Evolutionary conservation across 306 rosid genomes (phyloP).

Genomic region (Casuarina glauca): DNA sequence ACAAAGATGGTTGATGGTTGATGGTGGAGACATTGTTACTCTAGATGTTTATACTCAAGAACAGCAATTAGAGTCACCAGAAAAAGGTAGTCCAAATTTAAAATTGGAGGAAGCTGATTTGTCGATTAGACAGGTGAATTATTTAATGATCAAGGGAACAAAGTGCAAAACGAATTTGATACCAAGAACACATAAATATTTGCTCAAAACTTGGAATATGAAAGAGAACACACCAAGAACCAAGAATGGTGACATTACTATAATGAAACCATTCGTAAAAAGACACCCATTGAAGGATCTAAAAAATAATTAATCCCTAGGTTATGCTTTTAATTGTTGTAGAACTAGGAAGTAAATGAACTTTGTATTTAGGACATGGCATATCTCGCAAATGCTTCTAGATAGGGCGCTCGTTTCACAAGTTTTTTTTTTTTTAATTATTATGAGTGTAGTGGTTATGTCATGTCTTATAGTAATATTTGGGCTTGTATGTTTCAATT

Average conservation of each 20-base stretch:
- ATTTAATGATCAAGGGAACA: background rate
- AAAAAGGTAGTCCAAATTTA: background rate
- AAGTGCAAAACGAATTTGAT: background rate
- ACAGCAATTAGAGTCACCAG: background rate
- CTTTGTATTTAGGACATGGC: background rate
- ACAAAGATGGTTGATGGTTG: background rate
- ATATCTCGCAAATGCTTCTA: conserved; percentile 19
- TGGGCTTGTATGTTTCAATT: too few species aligned
- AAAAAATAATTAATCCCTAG: conserved; percentile 5
- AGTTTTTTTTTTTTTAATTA: background rate
- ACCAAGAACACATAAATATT: conserved; percentile 13
- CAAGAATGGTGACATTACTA: conserved; percentile 12
- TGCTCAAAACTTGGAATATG: conserved; percentile 3
- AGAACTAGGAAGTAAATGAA: background rate
- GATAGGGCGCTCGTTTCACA: background rate
- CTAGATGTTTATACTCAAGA: background rate
- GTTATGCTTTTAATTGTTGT: background rate
- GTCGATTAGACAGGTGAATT: background rate
- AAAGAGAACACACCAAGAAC: conserved; percentile 25
- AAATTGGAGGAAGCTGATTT: background rate
- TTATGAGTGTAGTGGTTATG: too few species aligned
- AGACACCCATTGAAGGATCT: conserved; percentile 31
- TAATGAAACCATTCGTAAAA: conserved; percentile 1
- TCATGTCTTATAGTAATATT: too few species aligned
- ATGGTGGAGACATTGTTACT: conserved; percentile 6